phyloP scores from a whole-genome alignment of 2,329 filamentous ascomycete species.

The Cladosporium velox region DNA sequence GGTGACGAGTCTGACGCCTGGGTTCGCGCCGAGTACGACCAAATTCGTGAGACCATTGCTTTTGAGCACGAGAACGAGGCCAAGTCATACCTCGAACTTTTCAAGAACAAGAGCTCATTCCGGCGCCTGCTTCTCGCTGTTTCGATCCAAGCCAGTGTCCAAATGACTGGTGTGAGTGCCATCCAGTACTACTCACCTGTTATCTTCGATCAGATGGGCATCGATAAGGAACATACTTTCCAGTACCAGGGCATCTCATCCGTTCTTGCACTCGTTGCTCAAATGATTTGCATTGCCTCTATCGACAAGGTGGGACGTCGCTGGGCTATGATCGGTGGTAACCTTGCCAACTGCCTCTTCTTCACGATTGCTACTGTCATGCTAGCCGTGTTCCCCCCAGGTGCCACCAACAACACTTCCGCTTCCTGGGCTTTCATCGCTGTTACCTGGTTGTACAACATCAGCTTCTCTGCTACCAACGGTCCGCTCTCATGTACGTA shows the following conservation, averaged over 20 bases:
- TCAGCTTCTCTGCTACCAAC: conserved; percentile 70
- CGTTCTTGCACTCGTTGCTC: conserved; percentile 68
- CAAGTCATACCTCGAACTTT: conserved; percentile 70
- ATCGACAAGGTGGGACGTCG: conserved; percentile 72
- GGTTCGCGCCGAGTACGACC: conserved; percentile 71
- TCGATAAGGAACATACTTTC: conserved; percentile 63
- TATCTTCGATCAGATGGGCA: conserved; percentile 67
- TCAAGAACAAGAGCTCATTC: conserved; percentile 66
- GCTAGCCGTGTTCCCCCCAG: conserved; percentile 63
- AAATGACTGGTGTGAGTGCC: conserved; percentile 74
- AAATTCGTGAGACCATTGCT: conserved; percentile 68
- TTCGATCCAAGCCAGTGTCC: conserved; percentile 68
- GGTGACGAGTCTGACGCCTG: conserved; percentile 67
- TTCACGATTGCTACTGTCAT: conserved; percentile 68
- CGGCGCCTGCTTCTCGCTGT: conserved; percentile 70
- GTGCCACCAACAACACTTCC: conserved; percentile 49
- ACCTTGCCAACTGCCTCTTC: conserved; percentile 68
- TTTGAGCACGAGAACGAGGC: conserved; percentile 68
- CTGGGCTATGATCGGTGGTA: conserved; percentile 71
- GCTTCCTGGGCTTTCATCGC: conserved; percentile 74
- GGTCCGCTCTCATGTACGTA: conserved; percentile 62
- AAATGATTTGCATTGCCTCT: conserved; percentile 67
- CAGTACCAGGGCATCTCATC: conserved; percentile 76
- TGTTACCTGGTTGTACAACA: conserved; percentile 78
- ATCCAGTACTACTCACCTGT: conserved; percentile 54